Percentiles rank a stretch among this genome's conserved stretches.
Conservation (phyloP, 1,139 yeast species). For the Blastobotrys serpentis region DNA sequence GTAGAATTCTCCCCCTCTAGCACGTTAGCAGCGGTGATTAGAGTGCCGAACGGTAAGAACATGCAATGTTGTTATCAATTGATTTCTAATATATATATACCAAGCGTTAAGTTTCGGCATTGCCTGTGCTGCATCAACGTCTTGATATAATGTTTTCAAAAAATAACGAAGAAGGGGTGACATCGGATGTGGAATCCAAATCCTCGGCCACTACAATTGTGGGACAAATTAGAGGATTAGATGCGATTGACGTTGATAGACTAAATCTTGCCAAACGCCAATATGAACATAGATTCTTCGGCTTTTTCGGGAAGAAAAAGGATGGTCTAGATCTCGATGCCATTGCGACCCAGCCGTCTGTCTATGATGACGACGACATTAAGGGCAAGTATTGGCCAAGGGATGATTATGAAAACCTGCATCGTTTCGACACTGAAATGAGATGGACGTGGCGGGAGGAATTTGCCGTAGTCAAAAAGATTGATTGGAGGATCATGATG, state of each 20-base stretch:
- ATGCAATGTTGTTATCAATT: too few species aligned
- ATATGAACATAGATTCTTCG: background rate
- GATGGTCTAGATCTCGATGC: background rate
- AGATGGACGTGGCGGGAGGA: constrained; percentile 50
- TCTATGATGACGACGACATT: background rate
- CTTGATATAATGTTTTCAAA: too few species aligned
- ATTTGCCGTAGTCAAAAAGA: constrained; percentile 40
- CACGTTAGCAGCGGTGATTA: too few species aligned
- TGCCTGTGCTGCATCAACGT: too few species aligned
- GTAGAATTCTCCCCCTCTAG: too few species aligned
- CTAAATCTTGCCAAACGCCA: background rate
- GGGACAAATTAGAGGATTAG: background rate
- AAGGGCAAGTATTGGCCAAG: constrained; percentile 30
- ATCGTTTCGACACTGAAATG: constrained; percentile 47
- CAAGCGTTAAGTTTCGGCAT: too few species aligned
- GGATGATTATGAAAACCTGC: constrained; percentile 45
- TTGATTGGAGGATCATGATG: constrained; percentile 46
- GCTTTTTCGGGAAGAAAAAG: background rate
- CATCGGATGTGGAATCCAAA: background rate
- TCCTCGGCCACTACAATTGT: background rate
- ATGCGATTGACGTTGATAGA: background rate
- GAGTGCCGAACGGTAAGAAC: too few species aligned
- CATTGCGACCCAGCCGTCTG: constrained; percentile 4
- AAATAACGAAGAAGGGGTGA: background rate
- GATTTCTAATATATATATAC: too few species aligned